These are phyloP conservation scores for Domatiomyces catenatus DNA, from an alignment of 2,329 filamentous ascomycete genomes.

Conservation along the genomic window DNA sequence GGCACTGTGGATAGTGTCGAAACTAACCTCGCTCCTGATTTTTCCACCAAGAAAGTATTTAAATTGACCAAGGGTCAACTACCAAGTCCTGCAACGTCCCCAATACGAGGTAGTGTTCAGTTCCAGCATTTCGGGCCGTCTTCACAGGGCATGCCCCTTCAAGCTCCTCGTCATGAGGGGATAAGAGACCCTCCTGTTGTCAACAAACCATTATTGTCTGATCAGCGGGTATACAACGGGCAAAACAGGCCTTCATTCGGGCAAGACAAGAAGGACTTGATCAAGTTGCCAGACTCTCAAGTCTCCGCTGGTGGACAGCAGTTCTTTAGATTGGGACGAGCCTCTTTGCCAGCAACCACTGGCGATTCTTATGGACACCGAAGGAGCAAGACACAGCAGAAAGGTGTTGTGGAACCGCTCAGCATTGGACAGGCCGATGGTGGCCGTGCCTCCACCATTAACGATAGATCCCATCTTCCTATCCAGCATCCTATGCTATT, in stretches of 20 bases:
- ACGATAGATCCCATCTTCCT: background rate
- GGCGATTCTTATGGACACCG: background rate
- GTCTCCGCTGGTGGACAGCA: background rate
- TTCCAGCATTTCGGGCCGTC: background rate
- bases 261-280: background rate
- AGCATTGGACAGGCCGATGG: conserved; percentile 5
- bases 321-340: too few species aligned
- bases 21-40: background rate
- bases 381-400: background rate
- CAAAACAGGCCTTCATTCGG: background rate
- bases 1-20: background rate
- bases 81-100: background rate
- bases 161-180: background rate
- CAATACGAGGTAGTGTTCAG: background rate
- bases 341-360: background rate
- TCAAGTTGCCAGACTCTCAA: background rate
- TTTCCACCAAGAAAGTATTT: background rate
- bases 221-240: too few species aligned
- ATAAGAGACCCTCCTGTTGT: background rate
- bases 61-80: background rate
- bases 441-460: background rate
- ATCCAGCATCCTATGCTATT: background rate
- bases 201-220: background rate
- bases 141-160: background rate
- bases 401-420: background rate